Base-by-base conservation (phyloP, 345 rosid genomes). In the Carallia pectinifolia region DNA sequence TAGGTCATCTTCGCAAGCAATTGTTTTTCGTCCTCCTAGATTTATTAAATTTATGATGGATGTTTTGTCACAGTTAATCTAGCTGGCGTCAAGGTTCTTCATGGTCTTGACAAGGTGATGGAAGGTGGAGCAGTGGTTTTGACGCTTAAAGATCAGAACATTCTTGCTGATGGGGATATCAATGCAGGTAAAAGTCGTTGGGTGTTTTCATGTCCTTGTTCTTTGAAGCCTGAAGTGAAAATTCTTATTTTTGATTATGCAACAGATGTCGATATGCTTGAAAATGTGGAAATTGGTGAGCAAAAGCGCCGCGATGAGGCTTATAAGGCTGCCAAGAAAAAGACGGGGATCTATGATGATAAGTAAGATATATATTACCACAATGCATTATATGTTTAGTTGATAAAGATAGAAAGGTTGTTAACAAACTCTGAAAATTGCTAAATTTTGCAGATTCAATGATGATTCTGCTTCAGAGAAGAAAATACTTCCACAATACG, bases 221-320 rank as follows among this genome's bases (percentile, higher is more conserved):
- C 53, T 56, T 15, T 60, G 17, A 73, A n/a, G 13, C 47, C 71
- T 70, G 56, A 73, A 54, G 62, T 76, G 66, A 81, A 23, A 10
- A 39, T 44, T 29, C 68, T 69, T 73, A 67, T 77, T 71, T 80
- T 62, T 68, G 82, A 67, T 81, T 60, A 69, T 78, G 62, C 79
- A 69, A 73, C 97, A 92, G 97, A 89, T 75, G 73, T 85, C 62
- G 99, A 95, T 84, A 86, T 92, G 99, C 96, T 95, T 62, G 99
- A 95, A 87, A 95, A 95, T 79, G 87, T 85, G 79, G 99, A 95
- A 85, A 88, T 95, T 77, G 99, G 99, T 63, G 97, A 92, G 84
- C 99, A 95, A 75, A 95, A 90, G 83, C 89, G 85, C 18, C 92
- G 99, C 8, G 80, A 85, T 47, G 97, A 90, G 37, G 93, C 97